Base-by-base conservation (phyloP, 2,329 filamentous ascomycete species). In the Microdochium trichocladiopsis region DNA sequence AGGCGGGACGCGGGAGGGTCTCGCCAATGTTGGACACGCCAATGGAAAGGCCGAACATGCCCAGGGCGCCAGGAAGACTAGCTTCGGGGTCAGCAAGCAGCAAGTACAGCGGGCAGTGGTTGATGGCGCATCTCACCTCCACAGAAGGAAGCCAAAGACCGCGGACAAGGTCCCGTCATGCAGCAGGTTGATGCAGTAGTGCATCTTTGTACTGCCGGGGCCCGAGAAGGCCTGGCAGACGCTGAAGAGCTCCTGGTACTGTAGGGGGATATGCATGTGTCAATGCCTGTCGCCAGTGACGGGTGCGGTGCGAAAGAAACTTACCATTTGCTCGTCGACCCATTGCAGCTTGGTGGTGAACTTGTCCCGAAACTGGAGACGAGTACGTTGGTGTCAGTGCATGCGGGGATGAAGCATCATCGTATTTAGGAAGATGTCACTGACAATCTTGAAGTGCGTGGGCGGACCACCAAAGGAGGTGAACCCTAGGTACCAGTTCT, bases 161-260 rank as follows among this genome's bases (percentile, higher is more conserved):
- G 83, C 86, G 0, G 77, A 69, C 2, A 79, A 51, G 4, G 85
- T 69, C 0, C 85, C 85, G 11, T 76, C 77, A 54, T 82, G 83
- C 8, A 88, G 76, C 18, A 87, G 66, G 36, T 83, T 80, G 43
- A 90, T 81, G 54, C 80, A 86, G 55, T 87, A 89, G 0, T 81
- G 63, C 80, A 90, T 86, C 62, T 90, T 90, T 2, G 86, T 89
- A 56, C 80, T 86, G 0, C 59, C 86, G 0, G 86, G 87, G 0
- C 86, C 86, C 0, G 82, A 83, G 2, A 89, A 72, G 1, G 82
- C 82, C 67, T 90, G 86, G 18, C 77, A 81, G 47, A 90, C 69
- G 23, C 82, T 84, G 64, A 90, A 90, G 0, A 90, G 74, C 60
- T 90, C 86, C 64, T 87, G 83, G 65, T 85, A 89, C 82, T 86